Conservation (phyloP, 345 rosid genomes). For the Corchorus capsularis region DNA sequence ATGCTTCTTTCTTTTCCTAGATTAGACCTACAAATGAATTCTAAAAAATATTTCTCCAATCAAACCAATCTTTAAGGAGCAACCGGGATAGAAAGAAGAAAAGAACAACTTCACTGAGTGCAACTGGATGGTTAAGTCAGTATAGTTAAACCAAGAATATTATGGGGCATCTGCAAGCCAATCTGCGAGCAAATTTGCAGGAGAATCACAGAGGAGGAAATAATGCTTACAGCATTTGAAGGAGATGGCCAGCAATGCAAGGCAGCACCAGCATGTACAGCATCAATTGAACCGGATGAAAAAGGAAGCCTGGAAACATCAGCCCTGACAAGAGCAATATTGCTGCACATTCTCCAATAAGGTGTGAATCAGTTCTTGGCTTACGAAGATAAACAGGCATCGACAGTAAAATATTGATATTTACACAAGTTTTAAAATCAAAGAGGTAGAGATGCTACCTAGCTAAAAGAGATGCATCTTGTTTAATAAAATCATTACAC, state of each 20-base stretch:
- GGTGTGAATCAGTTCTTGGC: slow-evolving; percentile 21
- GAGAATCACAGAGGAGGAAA: not conserved
- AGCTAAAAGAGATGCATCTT: slow-evolving; percentile 46
- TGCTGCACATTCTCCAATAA: slow-evolving; percentile 43
- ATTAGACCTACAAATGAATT: not conserved
- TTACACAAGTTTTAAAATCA: not conserved
- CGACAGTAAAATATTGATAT: not conserved
- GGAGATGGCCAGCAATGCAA: slow-evolving; percentile 96
- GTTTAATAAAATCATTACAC: slow-evolving; percentile 76
- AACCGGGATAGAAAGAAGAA: not conserved
- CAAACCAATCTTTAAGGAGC: not conserved
- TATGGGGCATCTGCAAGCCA: slow-evolving; percentile 3
- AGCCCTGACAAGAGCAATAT: slow-evolving; percentile 89
- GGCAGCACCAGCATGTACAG: slow-evolving; percentile 96
- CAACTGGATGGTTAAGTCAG: not conserved
- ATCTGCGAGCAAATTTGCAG: slow-evolving; percentile 10
- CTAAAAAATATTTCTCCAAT: not conserved
- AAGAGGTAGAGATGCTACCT: slow-evolving; percentile 33
- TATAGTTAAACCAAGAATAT: not conserved
- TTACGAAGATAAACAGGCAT: not conserved
- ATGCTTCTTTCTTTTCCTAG: not conserved
- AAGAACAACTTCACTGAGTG: not conserved
- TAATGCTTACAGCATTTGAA: slow-evolving; percentile 78
- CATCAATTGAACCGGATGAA: slow-evolving; percentile 76
- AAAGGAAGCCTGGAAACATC: slow-evolving; percentile 92